Evolutionary conservation across 768 basidiomycete genomes (phyloP).

Genomic region (Termitomyces heimii): DNA sequence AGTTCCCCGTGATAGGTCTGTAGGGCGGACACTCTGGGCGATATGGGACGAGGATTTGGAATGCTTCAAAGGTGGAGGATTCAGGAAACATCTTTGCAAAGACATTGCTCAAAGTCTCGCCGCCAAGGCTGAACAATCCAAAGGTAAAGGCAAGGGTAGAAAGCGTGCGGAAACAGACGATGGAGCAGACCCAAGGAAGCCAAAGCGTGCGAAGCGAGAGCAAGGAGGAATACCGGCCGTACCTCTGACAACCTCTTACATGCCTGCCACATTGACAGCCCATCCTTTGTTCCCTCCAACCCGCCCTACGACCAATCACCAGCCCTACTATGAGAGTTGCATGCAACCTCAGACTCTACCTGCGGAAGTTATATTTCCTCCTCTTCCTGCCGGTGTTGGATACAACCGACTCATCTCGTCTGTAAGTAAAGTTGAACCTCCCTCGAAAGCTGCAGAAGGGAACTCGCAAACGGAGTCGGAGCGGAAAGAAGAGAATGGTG

Average conservation of each 20-base stretch:
- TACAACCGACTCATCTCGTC: constrained; percentile 23
- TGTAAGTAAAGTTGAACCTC: constrained; percentile 18
- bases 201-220: constrained; percentile 44
- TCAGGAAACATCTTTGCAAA: constrained; percentile 57
- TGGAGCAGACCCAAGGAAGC: constrained; percentile 32
- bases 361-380: constrained; percentile 70
- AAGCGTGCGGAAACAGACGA: constrained; percentile 34
- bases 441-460: constrained; percentile 14
- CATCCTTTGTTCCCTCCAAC: constrained; percentile 45
- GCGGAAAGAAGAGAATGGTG: constrained; percentile 1
- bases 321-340: constrained; percentile 68
- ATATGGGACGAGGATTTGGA: constrained; percentile 78
- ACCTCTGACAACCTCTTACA: constrained; percentile 17
- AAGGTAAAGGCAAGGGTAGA: constrained; percentile 27
- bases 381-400: constrained; percentile 47
- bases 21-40: constrained; percentile 85
- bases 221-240: constrained; percentile 14
- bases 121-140: constrained; percentile 25
- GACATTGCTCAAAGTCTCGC: constrained; percentile 34
- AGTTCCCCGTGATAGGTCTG: constrained; percentile 65
- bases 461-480: background rate
- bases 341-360: constrained; percentile 40
- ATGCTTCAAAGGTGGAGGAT: constrained; percentile 83
- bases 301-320: constrained; percentile 58
- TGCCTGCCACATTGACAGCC: constrained; percentile 21